Base-by-base conservation (phyloP, 192 early-diverging fungal genomes). In the Linderina pennispora region DNA sequence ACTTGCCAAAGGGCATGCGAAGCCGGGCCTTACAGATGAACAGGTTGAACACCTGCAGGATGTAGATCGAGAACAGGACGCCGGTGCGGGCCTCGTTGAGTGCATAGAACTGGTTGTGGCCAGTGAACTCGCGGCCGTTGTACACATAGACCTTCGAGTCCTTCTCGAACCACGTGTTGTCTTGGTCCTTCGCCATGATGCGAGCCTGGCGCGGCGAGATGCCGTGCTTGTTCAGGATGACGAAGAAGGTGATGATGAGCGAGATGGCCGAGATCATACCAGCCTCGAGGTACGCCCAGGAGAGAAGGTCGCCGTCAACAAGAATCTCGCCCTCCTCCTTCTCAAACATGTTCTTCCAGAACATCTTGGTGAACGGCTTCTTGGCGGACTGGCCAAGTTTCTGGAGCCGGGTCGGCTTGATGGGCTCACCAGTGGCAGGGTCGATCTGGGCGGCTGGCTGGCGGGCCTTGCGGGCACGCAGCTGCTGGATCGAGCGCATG, bases 31-130 rank as follows among this genome's bases (percentile, higher is more conserved):
- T 98, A 75, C 85, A 88, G 15, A 87, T 86, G 61, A 98, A 96
- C 77, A 92, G 55, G 75, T 98, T 98, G 78, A 92, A 94, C 47
- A 88, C 81, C 58, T 98, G 94, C 70, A 82, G 74, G 16, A 69
- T 69, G 56, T 62, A 69, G 32, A 69, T 69, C 16, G 68, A 65
- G 58, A 93, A 82, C 76, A 92, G 74, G 17, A 98, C 74, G 20
- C 76, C 74, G 9, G 88, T 87, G 51, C 90, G 90, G 14, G 82
- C 91, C 60, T 88, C 80, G 44, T 72, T 78, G 3, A 92, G 62
- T 11, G 88, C 79, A 24, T 83, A 75, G 16, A 67, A 62, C 70
- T 95, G 84, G 1, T 61, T 46, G 6, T 53, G 55, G 17, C 75
- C 85, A 3, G 56, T 73, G 44, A 75, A 78, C 17, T 50, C 36